These are phyloP conservation scores for Delphinella strobiligena DNA, from an alignment of 2,329 filamentous ascomycete genomes.

Conservation along the genomic window DNA sequence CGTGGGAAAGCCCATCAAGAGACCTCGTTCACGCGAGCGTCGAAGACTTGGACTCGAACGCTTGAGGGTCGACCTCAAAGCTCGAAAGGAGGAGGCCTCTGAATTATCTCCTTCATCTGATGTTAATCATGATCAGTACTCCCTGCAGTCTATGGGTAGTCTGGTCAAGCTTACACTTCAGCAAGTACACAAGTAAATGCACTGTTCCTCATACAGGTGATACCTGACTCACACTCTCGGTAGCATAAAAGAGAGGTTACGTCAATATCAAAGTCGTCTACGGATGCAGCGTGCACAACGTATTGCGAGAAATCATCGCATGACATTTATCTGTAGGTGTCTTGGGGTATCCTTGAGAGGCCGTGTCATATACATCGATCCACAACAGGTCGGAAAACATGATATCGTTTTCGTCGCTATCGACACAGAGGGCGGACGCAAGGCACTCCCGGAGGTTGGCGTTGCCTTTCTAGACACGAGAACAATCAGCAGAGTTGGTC, in stretches of 20 bases:
- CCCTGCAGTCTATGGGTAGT: not conserved
- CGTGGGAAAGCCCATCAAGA: not conserved
- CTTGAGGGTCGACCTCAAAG: not conserved
- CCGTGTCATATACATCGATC: not conserved
- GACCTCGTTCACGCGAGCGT: not conserved
- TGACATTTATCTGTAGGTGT: slow-evolving; percentile 2
- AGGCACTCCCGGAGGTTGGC: slow-evolving; percentile 71
- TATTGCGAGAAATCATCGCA: not conserved
- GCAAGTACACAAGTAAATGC: not conserved
- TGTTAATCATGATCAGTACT: too few relatives aligned
- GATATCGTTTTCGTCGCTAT: slow-evolving; percentile 63
- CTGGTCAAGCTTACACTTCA: not conserved
- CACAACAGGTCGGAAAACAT: not conserved
- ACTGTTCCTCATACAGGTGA: not conserved
- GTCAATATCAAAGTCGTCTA: not conserved
- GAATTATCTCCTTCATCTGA: too few relatives aligned
- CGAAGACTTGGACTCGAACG: not conserved
- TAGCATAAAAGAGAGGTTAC: not conserved
- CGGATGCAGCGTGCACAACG: not conserved
- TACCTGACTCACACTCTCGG: not conserved
- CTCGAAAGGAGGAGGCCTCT: too few relatives aligned
- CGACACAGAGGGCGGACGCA: slow-evolving; percentile 63
- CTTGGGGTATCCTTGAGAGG: not conserved
- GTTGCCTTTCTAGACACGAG: slow-evolving; percentile 67
- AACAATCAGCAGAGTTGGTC: slow-evolving; percentile 41